Base-by-base conservation (phyloP, 306 rosid genomes). In the Corylus americana region DNA sequence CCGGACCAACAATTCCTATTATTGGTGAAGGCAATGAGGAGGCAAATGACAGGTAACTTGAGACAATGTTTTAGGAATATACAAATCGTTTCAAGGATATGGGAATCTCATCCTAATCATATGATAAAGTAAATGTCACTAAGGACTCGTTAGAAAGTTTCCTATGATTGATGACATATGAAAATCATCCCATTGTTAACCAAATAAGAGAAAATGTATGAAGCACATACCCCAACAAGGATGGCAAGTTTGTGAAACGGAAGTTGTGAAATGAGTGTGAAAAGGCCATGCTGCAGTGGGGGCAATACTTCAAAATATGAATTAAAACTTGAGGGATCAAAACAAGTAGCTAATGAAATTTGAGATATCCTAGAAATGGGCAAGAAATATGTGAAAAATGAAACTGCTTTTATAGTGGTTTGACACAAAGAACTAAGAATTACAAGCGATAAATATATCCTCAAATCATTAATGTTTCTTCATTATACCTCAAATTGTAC, bases 1-100 rank as follows among this genome's bases (percentile, higher is more conserved):
- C 96, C 45, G 99, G 99, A 77, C 99, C 99, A 59, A 95, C 99
- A 67, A 93, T 95, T 64, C 99, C 99, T 68, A 93, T 95, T 70
- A 95, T 95, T 25, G 99, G 99, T 10, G 99, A 95, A 89, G 99
- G 98, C 55, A 88, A 90, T 59, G 90, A 74, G 73, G 98, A 95
- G 93, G 98, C 99, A 75, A 95, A 95, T 83, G 99, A 95, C 81
- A 90, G 94, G 99, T 95, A 89, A 83, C 50, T 16, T 79, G 79
- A 77, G 74, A 51, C 29, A 61, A 6, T 71, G 17, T 71, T 71
- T 71, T 39, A 45, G 22, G n/a, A 61, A 71, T 10, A 2, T 69
- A 75, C 70, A 16, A 74, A 71, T 77, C 59, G 61, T 75, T 77
- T 27, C 53, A 20, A 31, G 49, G 75, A 51, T 70, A 39, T 84